These are phyloP conservation scores for Volvox reticuliferus DNA, from an alignment of 139 green algal genomes.

Conservation along the genomic window DNA sequence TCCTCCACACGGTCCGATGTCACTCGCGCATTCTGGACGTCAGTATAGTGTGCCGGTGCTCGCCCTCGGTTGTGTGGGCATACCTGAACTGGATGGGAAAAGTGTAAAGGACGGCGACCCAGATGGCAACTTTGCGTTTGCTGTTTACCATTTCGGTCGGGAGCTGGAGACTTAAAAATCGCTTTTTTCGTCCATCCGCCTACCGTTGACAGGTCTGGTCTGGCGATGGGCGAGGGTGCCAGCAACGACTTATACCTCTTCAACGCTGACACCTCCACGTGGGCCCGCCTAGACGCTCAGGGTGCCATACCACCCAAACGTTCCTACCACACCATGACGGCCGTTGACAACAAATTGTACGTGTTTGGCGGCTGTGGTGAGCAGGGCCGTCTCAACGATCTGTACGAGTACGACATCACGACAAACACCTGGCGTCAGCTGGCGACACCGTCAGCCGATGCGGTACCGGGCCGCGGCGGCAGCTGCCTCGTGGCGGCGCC, in stretches of 20 bases:
- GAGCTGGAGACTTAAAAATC: too few species aligned
- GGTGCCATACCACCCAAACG: conserved; percentile 25
- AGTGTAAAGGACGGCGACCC: too few species aligned
- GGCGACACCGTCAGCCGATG: conserved; percentile 8
- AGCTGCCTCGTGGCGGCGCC: conserved; percentile 47
- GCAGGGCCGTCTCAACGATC: conserved; percentile 63
- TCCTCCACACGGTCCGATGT: too few species aligned
- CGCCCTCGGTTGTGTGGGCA: too few species aligned
- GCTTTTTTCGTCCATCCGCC: neutral
- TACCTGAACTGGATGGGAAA: too few species aligned
- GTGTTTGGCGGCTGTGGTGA: conserved; percentile 73
- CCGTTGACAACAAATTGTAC: conserved; percentile 56
- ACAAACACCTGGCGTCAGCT: conserved; percentile 61
- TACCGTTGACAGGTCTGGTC: conserved; percentile 10
- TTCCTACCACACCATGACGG: conserved; percentile 63
- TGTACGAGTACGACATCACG: conserved; percentile 59
- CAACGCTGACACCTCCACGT: conserved; percentile 39
- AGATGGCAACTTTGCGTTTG: too few species aligned
- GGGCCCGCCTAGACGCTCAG: neutral
- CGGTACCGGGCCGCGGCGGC: conserved; percentile 32
- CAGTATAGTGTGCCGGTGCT: too few species aligned
- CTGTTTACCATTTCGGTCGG: too few species aligned
- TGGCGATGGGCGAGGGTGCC: conserved; percentile 60
- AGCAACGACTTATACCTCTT: conserved; percentile 57
- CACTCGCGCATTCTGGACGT: too few species aligned